phyloP scores from a whole-genome alignment of 768 basidiomycete species.

The Mycena kentingensis region DNA sequence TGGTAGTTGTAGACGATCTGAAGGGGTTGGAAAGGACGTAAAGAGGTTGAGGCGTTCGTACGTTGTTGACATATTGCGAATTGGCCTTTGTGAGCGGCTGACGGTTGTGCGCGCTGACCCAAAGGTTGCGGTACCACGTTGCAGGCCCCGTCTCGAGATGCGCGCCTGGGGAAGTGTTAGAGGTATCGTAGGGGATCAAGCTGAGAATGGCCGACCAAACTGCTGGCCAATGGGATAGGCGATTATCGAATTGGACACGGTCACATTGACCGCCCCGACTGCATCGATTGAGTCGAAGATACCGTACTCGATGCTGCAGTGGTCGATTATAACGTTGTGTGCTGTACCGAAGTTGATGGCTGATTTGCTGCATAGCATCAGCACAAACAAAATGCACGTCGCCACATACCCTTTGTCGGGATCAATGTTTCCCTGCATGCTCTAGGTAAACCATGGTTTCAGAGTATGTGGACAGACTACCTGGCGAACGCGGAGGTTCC shows the following conservation, averaged over 20 bases:
- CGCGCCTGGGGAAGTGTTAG: too few species aligned
- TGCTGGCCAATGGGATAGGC: conserved; percentile 26
- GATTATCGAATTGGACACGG: conserved; percentile 25
- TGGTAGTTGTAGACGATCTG: conserved; percentile 28
- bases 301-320: conserved; percentile 25
- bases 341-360: conserved; percentile 27
- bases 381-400: too few species aligned
- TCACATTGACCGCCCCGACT: conserved; percentile 25
- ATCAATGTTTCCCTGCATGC: conserved; percentile 18
- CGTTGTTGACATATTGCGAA: conserved; percentile 27
- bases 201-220: too few species aligned
- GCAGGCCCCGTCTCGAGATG: conserved; percentile 28
- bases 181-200: too few species aligned
- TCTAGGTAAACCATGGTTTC: background rate
- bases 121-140: conserved; percentile 27
- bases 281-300: conserved; percentile 26
- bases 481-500: conserved; percentile 26
- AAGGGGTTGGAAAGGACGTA: background rate
- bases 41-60: background rate
- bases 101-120: conserved; percentile 27
- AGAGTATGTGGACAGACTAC: background rate
- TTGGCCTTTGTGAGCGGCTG: conserved; percentile 28
- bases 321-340: conserved; percentile 25
- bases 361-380: too few species aligned
- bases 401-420: conserved; percentile 25